Percentiles rank a stretch among this genome's conserved stretches.
Evolutionary conservation across 148 eudicot species (phyloP).

Genomic region (Amaranthus cruentus): DNA sequence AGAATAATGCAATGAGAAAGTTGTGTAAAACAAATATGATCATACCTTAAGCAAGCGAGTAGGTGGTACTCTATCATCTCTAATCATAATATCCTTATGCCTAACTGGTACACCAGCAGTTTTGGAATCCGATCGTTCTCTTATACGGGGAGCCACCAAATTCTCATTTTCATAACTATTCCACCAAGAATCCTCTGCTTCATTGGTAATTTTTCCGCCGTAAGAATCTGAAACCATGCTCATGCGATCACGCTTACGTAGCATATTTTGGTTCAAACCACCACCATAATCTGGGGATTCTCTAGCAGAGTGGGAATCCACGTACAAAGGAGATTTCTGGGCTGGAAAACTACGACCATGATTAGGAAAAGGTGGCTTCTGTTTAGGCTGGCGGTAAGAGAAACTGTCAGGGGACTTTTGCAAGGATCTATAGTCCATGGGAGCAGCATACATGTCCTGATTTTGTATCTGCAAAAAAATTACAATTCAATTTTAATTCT

Average conservation of each 20-base stretch:
- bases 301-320: constrained; percentile 21
- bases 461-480: constrained; percentile 22
- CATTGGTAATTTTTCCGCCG: constrained; percentile 33
- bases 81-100: constrained; percentile 24
- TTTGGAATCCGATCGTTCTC: constrained; percentile 33
- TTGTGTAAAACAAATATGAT: background rate
- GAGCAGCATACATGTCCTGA: constrained; percentile 28
- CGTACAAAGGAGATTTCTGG: constrained; percentile 28
- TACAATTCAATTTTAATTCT: too few species aligned
- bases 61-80: constrained; percentile 36
- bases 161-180: constrained; percentile 27
- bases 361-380: constrained; percentile 23
- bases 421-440: constrained; percentile 20
- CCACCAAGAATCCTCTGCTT: constrained; percentile 29
- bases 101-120: constrained; percentile 30
- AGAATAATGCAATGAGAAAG: background rate
- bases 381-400: constrained; percentile 24
- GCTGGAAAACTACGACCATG: constrained; percentile 19
- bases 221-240: constrained; percentile 32
- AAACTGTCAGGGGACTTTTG: constrained; percentile 25
- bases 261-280: constrained; percentile 10
- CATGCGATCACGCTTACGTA: constrained; percentile 24
- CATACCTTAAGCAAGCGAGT: constrained; percentile 44
- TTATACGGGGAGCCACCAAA: constrained; percentile 29
- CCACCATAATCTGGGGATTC: constrained; percentile 27